Percentiles rank a stretch among this genome's conserved stretches.
Conservation (phyloP, 306 rosid species). For the Rosa persica region DNA sequence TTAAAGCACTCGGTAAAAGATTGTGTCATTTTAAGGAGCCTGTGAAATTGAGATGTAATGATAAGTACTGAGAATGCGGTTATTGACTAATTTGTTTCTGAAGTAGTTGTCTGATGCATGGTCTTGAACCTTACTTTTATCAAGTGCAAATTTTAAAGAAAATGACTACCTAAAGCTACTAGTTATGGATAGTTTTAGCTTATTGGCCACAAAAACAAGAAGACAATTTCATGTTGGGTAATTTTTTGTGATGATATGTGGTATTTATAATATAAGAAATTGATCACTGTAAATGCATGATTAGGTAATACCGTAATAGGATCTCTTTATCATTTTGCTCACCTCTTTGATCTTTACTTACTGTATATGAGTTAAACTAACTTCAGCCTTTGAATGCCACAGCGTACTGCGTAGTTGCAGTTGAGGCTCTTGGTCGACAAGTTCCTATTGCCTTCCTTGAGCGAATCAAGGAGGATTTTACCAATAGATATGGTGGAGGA, state of each 20-base stretch:
- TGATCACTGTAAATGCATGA: not conserved
- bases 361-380: conserved; percentile 30
- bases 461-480: conserved; percentile 79
- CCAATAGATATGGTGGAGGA: conserved; percentile 79
- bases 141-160: not conserved
- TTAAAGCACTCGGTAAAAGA: not conserved
- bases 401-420: conserved; percentile 93
- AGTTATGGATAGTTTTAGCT: not conserved
- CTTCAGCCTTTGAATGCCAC: conserved; percentile 28
- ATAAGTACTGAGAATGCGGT: not conserved
- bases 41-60: not conserved
- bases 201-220: not conserved
- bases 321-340: not conserved
- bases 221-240: not conserved
- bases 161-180: not conserved
- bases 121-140: not conserved
- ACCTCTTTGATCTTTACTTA: not conserved
- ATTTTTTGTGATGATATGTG: not conserved
- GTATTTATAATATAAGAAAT: not conserved
- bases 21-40: not conserved
- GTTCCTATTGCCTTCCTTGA: conserved; percentile 87
- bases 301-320: not conserved
- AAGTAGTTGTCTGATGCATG: not conserved
- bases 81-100: not conserved
- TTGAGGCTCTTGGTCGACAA: conserved; percentile 79